phyloP scores from a whole-genome alignment of 1,139 yeast genomes.

The Wickerhamomyces sp. region DNA sequence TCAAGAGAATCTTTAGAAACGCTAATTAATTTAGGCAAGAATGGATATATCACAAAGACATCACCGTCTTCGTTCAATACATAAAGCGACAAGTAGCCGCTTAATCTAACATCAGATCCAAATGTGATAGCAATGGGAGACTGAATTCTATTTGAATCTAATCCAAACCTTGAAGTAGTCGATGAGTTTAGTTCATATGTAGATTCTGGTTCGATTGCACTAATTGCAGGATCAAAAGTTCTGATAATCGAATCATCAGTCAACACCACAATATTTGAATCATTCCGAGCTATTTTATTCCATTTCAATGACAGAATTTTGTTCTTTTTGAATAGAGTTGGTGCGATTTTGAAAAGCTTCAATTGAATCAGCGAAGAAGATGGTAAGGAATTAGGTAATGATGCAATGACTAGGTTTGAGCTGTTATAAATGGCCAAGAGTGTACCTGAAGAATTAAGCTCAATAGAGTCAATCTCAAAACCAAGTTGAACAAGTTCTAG shows the following conservation, averaged over 20 bases:
- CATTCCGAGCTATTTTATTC: slow-evolving; percentile 39
- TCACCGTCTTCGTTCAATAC: slow-evolving; percentile 50
- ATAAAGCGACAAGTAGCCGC: slow-evolving; percentile 43
- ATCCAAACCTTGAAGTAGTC: slow-evolving; percentile 25
- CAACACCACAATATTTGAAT: slow-evolving; percentile 37
- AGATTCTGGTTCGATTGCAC: slow-evolving; percentile 24
- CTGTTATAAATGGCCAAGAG: slow-evolving; percentile 38
- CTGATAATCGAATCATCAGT: slow-evolving; percentile 32
- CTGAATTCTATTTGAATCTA: slow-evolving; percentile 22
- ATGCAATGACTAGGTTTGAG: slow-evolving; percentile 28
- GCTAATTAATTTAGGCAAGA: slow-evolving; percentile 39
- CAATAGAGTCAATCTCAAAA: slow-evolving; percentile 27
- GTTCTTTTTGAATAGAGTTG: slow-evolving; percentile 2
- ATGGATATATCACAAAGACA: slow-evolving; percentile 51
- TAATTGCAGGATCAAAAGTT: slow-evolving; percentile 31
- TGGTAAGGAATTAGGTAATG: too few species aligned
- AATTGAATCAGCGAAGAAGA: too few species aligned
- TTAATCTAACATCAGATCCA: slow-evolving; percentile 36
- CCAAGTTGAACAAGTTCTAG: slow-evolving; percentile 7
- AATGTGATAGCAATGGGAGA: slow-evolving; percentile 44
- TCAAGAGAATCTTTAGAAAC: slow-evolving; percentile 32
- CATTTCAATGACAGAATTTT: slow-evolving; percentile 32
- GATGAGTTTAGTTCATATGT: slow-evolving; percentile 21
- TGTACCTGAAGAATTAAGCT: slow-evolving; percentile 36
- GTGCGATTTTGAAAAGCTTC: slow-evolving; percentile 23